A percentile compares a stretch with the other conserved stretches of the same genome.
Conservation (phyloP, 768 basidiomycete species). For the Rhodotorula sphaerocarpa region DNA sequence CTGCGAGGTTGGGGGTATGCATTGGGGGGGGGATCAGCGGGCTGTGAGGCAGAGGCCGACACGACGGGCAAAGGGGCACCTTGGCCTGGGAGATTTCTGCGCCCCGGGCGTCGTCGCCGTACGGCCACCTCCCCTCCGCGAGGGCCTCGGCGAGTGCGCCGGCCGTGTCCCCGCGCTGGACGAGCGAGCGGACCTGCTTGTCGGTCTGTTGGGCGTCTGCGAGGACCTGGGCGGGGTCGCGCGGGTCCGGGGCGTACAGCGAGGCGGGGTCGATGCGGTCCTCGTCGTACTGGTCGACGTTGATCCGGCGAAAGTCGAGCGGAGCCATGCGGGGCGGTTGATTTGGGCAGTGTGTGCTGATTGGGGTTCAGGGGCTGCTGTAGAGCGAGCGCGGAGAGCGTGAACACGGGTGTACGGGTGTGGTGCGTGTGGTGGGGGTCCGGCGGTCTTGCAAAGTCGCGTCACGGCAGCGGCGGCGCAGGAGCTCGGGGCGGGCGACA, state of each 20-base stretch:
- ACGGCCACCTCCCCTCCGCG: constrained; percentile 61
- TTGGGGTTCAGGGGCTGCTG: neutral
- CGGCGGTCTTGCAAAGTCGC: too few species aligned
- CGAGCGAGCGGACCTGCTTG: constrained; percentile 58
- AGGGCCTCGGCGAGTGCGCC: constrained; percentile 65
- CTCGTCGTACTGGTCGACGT: constrained; percentile 89
- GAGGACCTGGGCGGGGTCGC: constrained; percentile 64
- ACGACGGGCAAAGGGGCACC: constrained; percentile 52
- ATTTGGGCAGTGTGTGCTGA: neutral
- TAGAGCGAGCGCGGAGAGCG: too few species aligned
- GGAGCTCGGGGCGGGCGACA: too few species aligned
- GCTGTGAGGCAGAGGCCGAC: neutral
- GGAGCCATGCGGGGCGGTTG: constrained; percentile 7
- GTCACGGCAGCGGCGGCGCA: too few species aligned
- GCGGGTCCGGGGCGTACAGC: constrained; percentile 75
- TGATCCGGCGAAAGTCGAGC: constrained; percentile 71
- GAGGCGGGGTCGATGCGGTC: constrained; percentile 76
- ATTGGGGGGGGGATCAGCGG: neutral
- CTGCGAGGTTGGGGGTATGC: too few species aligned
- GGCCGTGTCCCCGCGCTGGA: constrained; percentile 65
- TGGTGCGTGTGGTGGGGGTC: too few species aligned
- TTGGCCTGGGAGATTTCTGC: constrained; percentile 67
- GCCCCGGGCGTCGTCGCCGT: constrained; percentile 59
- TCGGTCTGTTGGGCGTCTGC: constrained; percentile 70
- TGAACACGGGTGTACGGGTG: too few species aligned